Conservation (phyloP, 805 yeast genomes). For the Suhomyces sp. region DNA sequence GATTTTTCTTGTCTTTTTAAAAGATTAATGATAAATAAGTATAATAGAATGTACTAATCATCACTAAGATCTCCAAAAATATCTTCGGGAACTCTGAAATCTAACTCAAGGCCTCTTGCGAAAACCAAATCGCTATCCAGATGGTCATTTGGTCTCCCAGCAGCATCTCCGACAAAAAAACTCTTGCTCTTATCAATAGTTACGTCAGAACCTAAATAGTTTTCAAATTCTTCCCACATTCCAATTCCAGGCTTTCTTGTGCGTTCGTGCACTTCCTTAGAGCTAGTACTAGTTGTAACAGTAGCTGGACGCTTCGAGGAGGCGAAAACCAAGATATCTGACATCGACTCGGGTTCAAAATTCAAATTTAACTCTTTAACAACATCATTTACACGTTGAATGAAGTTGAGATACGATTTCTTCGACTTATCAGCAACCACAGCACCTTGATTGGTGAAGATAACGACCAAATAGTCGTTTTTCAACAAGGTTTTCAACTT, state of each 20-base stretch:
- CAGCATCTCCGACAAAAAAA: slow-evolving; percentile 93
- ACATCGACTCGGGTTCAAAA: slow-evolving; percentile 15
- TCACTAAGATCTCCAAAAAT: slow-evolving; percentile 43
- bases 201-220: slow-evolving; percentile 33
- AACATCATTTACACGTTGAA: slow-evolving; percentile 40
- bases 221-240: slow-evolving; percentile 62
- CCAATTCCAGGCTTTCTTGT: slow-evolving; percentile 78
- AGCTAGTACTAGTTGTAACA: slow-evolving; percentile 14
- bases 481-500: slow-evolving; percentile 22
- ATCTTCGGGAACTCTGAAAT: slow-evolving; percentile 73
- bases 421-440: slow-evolving; percentile 40
- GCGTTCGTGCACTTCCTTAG: slow-evolving; percentile 21
- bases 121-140: slow-evolving; percentile 72
- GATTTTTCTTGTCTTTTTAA: too few species aligned
- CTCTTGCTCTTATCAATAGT: slow-evolving; percentile 45
- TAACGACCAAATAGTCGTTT: slow-evolving; percentile 47
- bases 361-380: slow-evolving; percentile 20
- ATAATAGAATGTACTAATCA: too few species aligned
- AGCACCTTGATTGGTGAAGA: slow-evolving; percentile 87
- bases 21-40: too few species aligned
- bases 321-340: slow-evolving; percentile 51
- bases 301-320: slow-evolving; percentile 55
- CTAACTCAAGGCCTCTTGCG: slow-evolving; percentile 56
- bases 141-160: slow-evolving; percentile 77
- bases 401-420: slow-evolving; percentile 42